Base-by-base conservation (phyloP, 768 basidiomycete genomes). In the Lactarius indigo region DNA sequence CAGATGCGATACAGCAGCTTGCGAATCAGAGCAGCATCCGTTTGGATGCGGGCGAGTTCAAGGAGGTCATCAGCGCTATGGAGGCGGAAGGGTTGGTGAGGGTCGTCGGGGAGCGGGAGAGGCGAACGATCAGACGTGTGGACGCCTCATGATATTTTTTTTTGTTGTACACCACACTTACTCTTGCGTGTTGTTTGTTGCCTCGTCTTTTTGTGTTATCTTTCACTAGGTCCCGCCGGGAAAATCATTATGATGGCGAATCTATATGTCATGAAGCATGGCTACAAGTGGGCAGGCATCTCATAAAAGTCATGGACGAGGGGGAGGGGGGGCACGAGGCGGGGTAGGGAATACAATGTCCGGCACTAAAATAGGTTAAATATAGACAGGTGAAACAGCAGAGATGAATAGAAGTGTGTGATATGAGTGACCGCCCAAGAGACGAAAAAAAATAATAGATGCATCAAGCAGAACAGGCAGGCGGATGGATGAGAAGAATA, bases 31-130 rank as follows among this genome's bases (percentile, higher is more conserved):
- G 91, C 67, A 90, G 87, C 64, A 81, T 96, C 68, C 85, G 85
- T 66, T 83, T 98, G 64, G 94, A 94, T 70, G 70, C 83, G 41
- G 79, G 82, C 1, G 96, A 98, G 77, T 96, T 99, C 76, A 75
- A 82, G 42, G 90, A 92, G 78, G 90, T 92, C 28, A 80, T 94
- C 70, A 86, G 84, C 73, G 83, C 78, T 28, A 76, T 96, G 70
- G 91, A 94, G 82, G 89, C 88, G 59, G 96, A 98, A 76, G 96
- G 96, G 0, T 59, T 88, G 31, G 78, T 98, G 61, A 94, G 90
- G 74, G 88, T 96, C 5, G 82, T 91, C 8, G 96, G 96, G 1
- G 93, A 96, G 74, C 83, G 92, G 63, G 94, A 97, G 41, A 87
- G 82, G 78, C 84, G 95, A 74, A 88, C 84, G 75, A 93, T 98